Conservation (phyloP, 2,329 filamentous ascomycete species). For the Teratosphaeria epicoccoides region DNA sequence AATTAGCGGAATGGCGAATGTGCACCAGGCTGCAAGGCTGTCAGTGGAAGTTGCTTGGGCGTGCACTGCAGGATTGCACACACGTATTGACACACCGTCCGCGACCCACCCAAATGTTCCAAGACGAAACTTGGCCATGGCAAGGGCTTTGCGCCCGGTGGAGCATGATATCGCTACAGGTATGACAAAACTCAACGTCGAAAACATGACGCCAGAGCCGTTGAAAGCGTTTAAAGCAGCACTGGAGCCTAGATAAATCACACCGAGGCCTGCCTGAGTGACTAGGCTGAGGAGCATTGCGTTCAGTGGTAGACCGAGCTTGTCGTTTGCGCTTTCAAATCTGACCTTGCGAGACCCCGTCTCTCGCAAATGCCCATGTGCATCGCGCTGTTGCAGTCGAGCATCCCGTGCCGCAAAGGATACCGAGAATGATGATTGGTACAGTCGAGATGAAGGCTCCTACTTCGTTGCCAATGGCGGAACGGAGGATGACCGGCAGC, state of each 20-base stretch:
- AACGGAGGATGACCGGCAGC: constrained; percentile 53
- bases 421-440: constrained; percentile 54
- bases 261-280: constrained; percentile 51
- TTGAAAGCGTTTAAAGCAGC: constrained; percentile 61
- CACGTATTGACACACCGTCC: constrained; percentile 57
- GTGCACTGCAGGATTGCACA: constrained; percentile 20
- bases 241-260: constrained; percentile 59
- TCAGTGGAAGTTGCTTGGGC: constrained; percentile 18
- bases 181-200: constrained; percentile 57
- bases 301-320: constrained; percentile 49
- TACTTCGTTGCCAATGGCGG: constrained; percentile 46
- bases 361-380: constrained; percentile 17
- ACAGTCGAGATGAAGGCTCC: constrained; percentile 52
- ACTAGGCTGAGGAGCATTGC: constrained; percentile 63
- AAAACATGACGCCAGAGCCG: constrained; percentile 46
- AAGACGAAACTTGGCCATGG: no score
- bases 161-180: constrained; percentile 56
- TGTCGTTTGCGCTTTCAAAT: constrained; percentile 52
- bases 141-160: constrained; percentile 40
- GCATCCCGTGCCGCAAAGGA: constrained; percentile 59
- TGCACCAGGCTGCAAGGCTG: constrained; percentile 43
- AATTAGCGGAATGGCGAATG: constrained; percentile 61
- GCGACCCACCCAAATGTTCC: constrained; percentile 43
- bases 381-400: constrained; percentile 60
- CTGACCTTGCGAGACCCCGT: constrained; percentile 40